A percentile compares a stretch with the other conserved stretches of the same genome.
These are phyloP conservation scores for Fraxinus platypoda DNA, from an alignment of 305 asterid genomes.

Conservation along the genomic window DNA sequence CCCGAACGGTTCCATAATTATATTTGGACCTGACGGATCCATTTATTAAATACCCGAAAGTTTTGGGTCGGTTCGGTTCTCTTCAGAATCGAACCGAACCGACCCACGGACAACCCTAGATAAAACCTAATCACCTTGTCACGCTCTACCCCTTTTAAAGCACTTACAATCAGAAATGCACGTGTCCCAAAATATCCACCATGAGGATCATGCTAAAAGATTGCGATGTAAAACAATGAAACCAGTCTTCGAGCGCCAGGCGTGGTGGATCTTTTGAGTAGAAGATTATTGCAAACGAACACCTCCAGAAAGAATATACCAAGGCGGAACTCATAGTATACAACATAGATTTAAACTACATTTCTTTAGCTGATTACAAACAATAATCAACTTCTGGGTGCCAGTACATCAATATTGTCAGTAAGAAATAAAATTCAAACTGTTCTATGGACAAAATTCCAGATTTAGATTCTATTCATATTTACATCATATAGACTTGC, in stretches of 20 bases:
- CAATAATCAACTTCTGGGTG: background rate
- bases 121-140: too few species aligned
- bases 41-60: too few species aligned
- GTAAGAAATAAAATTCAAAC: background rate
- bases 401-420: background rate
- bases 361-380: background rate
- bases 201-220: background rate
- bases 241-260: background rate
- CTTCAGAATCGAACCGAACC: too few species aligned
- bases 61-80: too few species aligned
- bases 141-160: too few species aligned
- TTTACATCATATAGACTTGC: conserved; percentile 25
- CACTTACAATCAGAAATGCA: conserved; percentile 50
- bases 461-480: conserved; percentile 23
- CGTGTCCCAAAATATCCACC: conserved; percentile 13
- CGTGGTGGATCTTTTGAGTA: background rate
- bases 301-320: background rate
- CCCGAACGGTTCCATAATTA: too few species aligned
- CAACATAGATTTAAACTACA: background rate
- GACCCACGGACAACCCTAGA: too few species aligned
- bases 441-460: conserved; percentile 16
- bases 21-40: too few species aligned
- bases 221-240: too few species aligned
- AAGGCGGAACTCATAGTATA: background rate
- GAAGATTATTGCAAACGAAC: background rate